phyloP scores from a whole-genome alignment of 768 basidiomycete genomes.

The Mycena vulgaris region DNA sequence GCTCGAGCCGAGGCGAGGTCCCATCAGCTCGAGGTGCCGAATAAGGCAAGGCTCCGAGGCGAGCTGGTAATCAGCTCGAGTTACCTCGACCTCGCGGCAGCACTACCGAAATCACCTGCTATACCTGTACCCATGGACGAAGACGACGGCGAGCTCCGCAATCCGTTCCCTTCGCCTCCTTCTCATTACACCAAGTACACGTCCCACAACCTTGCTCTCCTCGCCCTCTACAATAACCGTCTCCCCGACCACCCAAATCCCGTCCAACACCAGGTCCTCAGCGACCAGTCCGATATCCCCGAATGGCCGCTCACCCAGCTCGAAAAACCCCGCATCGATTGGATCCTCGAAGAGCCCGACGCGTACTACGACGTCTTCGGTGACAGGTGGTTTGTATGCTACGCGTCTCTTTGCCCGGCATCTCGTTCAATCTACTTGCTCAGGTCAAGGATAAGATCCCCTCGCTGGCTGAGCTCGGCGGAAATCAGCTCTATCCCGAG shows the following conservation, averaged over 20 bases:
- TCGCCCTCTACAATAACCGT: slow-evolving; percentile 74
- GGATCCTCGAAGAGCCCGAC: slow-evolving; percentile 88
- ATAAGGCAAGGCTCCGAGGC: too few species aligned
- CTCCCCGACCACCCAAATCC: slow-evolving; percentile 57
- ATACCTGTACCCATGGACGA: slow-evolving; percentile 64
- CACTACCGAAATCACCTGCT: neutral
- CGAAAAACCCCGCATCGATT: slow-evolving; percentile 91
- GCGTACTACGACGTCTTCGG: slow-evolving; percentile 85
- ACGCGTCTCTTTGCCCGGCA: slow-evolving; percentile 19
- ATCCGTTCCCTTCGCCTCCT: slow-evolving; percentile 92
- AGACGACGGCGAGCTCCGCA: slow-evolving; percentile 83
- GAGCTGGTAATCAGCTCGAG: too few species aligned
- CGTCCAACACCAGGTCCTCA: slow-evolving; percentile 74
- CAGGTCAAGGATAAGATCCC: slow-evolving; percentile 89
- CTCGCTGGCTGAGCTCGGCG: slow-evolving; percentile 85
- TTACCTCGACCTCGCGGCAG: too few species aligned
- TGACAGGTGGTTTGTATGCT: slow-evolving; percentile 90
- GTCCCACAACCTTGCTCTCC: slow-evolving; percentile 77
- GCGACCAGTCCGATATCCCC: slow-evolving; percentile 82
- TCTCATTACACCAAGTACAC: slow-evolving; percentile 88
- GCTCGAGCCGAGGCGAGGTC: too few species aligned
- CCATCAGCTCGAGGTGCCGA: too few species aligned
- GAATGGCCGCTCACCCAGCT: slow-evolving; percentile 83
- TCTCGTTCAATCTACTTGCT: slow-evolving; percentile 28
- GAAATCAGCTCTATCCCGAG: slow-evolving; percentile 83